phyloP scores from a whole-genome alignment of 192 early-diverging fungal species.

The Geranomyces variabilis region DNA sequence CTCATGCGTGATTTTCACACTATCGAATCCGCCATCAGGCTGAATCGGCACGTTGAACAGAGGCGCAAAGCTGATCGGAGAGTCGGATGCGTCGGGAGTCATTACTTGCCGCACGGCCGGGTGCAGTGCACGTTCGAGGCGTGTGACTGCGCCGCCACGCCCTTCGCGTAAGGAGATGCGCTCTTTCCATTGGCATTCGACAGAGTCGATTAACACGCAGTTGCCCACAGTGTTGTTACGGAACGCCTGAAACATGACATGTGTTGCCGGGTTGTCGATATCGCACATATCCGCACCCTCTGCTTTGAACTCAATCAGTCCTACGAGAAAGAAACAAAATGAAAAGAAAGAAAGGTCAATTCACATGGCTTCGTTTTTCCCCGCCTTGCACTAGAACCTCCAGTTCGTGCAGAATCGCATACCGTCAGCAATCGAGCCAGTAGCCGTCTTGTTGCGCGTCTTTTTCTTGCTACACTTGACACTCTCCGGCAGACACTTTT shows the following conservation, averaged over 20 bases:
- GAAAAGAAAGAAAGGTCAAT: neutral
- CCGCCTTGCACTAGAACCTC: too few species aligned
- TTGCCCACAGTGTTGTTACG: neutral
- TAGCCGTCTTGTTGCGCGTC: slow-evolving; percentile 13
- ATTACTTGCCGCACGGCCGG: neutral
- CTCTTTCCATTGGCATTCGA: slow-evolving; percentile 28
- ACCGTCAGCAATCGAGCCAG: slow-evolving; percentile 19
- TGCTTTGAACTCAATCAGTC: slow-evolving; percentile 7
- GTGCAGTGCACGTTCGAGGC: slow-evolving; percentile 21
- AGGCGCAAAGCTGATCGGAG: neutral
- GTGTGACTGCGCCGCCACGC: slow-evolving; percentile 1
- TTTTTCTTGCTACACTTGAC: neutral
- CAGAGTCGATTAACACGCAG: slow-evolving; percentile 15
- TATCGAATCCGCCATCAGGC: slow-evolving; percentile 20
- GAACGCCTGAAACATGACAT: slow-evolving; percentile 17
- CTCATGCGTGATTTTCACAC: slow-evolving; percentile 22
- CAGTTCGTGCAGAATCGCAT: too few species aligned
- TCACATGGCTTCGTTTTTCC: too few species aligned
- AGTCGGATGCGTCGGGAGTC: neutral
- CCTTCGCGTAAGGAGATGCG: slow-evolving; percentile 4
- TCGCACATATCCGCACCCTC: slow-evolving; percentile 20
- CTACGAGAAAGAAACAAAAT: neutral
- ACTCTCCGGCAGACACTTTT: slow-evolving; percentile 15
- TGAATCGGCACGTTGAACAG: slow-evolving; percentile 14
- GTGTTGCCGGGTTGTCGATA: slow-evolving; percentile 5